Percentiles rank a stretch among this genome's conserved stretches.
Evolutionary conservation across 805 yeast genomes (phyloP).

Genomic region (Candida rishiriensis): DNA sequence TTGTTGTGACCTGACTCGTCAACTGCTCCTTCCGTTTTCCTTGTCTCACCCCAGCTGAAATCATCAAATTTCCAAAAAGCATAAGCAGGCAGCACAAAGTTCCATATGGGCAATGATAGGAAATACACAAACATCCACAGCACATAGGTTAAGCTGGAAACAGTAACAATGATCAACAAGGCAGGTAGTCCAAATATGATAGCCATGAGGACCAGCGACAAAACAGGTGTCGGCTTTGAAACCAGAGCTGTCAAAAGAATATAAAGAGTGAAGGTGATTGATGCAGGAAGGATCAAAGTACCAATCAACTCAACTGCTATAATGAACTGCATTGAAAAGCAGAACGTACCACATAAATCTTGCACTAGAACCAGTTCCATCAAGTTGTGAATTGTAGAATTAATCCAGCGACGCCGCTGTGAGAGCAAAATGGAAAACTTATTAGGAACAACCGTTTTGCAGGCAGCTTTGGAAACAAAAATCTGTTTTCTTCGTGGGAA

Average conservation of each 20-base stretch:
- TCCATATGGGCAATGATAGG: slow-evolving; percentile 89
- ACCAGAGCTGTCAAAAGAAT: slow-evolving; percentile 69
- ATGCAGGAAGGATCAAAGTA: slow-evolving; percentile 84
- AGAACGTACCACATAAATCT: slow-evolving; percentile 90
- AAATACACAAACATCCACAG: slow-evolving; percentile 78
- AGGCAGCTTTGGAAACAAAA: slow-evolving; percentile 85
- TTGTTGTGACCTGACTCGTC: slow-evolving; percentile 61
- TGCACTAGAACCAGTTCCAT: slow-evolving; percentile 80
- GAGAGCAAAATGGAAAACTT: slow-evolving; percentile 73
- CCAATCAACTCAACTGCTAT: slow-evolving; percentile 81
- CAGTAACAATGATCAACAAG: slow-evolving; percentile 71
- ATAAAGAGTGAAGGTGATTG: slow-evolving; percentile 77
- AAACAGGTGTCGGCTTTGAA: slow-evolving; percentile 67
- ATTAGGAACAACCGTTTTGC: slow-evolving; percentile 89
- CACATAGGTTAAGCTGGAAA: slow-evolving; percentile 66
- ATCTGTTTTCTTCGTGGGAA: slow-evolving; percentile 87
- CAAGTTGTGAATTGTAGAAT: slow-evolving; percentile 89
- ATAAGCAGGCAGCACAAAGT: slow-evolving; percentile 78
- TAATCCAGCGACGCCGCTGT: slow-evolving; percentile 96
- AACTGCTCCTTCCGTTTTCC: slow-evolving; percentile 70
- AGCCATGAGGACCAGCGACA: slow-evolving; percentile 73
- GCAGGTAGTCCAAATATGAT: slow-evolving; percentile 86
- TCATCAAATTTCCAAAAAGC: slow-evolving; percentile 96
- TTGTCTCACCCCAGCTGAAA: slow-evolving; percentile 94
- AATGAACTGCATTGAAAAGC: slow-evolving; percentile 93